Evolutionary conservation across 805 yeast genomes (phyloP).

Genomic region (Teunomyces stri): DNA sequence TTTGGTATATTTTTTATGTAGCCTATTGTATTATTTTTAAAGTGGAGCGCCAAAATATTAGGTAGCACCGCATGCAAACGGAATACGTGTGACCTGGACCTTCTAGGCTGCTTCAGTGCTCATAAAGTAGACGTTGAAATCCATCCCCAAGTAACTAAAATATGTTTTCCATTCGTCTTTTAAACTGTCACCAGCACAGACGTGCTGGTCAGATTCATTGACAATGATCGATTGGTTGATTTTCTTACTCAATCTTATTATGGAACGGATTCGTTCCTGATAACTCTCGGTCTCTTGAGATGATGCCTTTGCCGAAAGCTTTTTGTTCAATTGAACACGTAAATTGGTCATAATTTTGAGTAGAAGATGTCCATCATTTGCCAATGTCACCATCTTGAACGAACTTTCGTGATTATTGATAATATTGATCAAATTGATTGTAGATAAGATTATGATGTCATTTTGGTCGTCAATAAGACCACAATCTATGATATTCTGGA

Average conservation of each 20-base stretch:
- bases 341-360: conserved; percentile 38
- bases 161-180: conserved; percentile 2
- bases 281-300: conserved; percentile 62
- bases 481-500: conserved; percentile 40
- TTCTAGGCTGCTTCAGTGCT: conserved; percentile 3
- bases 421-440: conserved; percentile 38
- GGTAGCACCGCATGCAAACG: conserved; percentile 1
- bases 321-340: conserved; percentile 38
- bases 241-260: conserved; percentile 27
- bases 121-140: conserved; percentile 3
- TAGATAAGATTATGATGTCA: conserved; percentile 53
- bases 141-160: background rate
- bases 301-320: conserved; percentile 59
- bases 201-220: conserved; percentile 3
- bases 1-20: background rate
- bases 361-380: conserved; percentile 11
- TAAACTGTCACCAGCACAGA: background rate
- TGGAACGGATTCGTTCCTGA: conserved; percentile 43
- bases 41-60: background rate
- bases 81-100: background rate
- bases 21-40: background rate
- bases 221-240: conserved; percentile 11
- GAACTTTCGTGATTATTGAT: conserved; percentile 33
- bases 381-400: conserved; percentile 14
- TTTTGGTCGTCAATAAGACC: conserved; percentile 64